These are phyloP conservation scores for Quercus engelmannii DNA, from an alignment of 306 rosid genomes.

Conservation along the genomic window DNA sequence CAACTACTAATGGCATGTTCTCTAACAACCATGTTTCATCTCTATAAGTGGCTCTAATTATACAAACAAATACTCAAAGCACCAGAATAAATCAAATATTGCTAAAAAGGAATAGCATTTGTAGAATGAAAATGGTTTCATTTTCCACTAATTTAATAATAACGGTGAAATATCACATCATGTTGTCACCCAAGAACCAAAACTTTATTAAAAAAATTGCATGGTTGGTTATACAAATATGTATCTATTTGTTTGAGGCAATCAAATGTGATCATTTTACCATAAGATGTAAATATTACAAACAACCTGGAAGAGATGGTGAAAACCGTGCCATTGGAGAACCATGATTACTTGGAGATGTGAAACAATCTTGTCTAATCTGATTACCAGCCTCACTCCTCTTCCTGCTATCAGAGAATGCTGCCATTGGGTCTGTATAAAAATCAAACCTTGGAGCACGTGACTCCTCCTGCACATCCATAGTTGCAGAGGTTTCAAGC, in stretches of 20 bases:
- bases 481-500: constrained; percentile 41
- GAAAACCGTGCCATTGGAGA: constrained; percentile 33
- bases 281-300: not conserved
- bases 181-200: not conserved
- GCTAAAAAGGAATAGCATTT: not conserved
- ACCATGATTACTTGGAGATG: constrained; percentile 32
- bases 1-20: not conserved
- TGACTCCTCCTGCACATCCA: constrained; percentile 18
- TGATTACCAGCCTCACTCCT: constrained; percentile 27
- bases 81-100: not conserved
- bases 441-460: constrained; percentile 71
- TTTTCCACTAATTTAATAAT: not conserved
- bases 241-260: not conserved
- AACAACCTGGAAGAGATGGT: constrained; percentile 45
- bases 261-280: not conserved
- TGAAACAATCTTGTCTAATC: constrained; percentile 25
- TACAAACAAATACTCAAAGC: not conserved
- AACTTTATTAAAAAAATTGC: not conserved
- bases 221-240: not conserved
- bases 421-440: constrained; percentile 89
- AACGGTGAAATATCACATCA: not conserved
- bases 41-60: not conserved
- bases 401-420: constrained; percentile 59
- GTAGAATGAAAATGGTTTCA: not conserved
- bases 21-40: not conserved